phyloP scores from a whole-genome alignment of 768 basidiomycete species.

The Xerocomellus amylosporus region DNA sequence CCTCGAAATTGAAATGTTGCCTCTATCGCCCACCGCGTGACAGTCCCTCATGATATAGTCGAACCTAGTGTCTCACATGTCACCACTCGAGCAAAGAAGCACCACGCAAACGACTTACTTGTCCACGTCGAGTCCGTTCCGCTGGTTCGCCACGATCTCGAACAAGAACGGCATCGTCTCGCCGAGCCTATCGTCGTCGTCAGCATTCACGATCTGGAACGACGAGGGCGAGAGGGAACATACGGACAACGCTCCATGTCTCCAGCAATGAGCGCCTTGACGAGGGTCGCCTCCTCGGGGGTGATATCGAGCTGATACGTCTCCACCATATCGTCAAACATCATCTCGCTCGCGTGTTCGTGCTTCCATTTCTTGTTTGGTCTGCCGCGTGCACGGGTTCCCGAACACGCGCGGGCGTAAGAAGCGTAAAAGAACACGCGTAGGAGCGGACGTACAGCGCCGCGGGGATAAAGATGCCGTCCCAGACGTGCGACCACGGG shows the following conservation, averaged over 20 bases:
- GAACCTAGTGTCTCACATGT: slow-evolving; percentile 44
- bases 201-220: neutral
- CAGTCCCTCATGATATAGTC: slow-evolving; percentile 81
- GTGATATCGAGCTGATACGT: slow-evolving; percentile 52
- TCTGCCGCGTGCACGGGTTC: slow-evolving; percentile 26
- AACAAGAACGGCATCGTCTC: slow-evolving; percentile 72
- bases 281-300: slow-evolving; percentile 50
- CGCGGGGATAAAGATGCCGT: slow-evolving; percentile 63
- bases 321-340: slow-evolving; percentile 68
- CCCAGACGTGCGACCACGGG: slow-evolving; percentile 86
- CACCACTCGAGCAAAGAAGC: neutral
- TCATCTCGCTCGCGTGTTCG: slow-evolving; percentile 78
- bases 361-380: slow-evolving; percentile 60
- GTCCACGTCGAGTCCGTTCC: slow-evolving; percentile 84
- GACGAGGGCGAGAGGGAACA: slow-evolving; percentile 18
- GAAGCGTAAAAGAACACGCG: neutral
- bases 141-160: slow-evolving; percentile 79
- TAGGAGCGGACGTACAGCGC: slow-evolving; percentile 48
- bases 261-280: slow-evolving; percentile 80
- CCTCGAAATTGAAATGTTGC: slow-evolving; percentile 50
- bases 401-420: neutral
- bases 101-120: slow-evolving; percentile 45
- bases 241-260: slow-evolving; percentile 51
- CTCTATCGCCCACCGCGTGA: slow-evolving; percentile 64
- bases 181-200: slow-evolving; percentile 19